Conservation (phyloP, 306 rosid species). For the Prinsepia uniflora region DNA sequence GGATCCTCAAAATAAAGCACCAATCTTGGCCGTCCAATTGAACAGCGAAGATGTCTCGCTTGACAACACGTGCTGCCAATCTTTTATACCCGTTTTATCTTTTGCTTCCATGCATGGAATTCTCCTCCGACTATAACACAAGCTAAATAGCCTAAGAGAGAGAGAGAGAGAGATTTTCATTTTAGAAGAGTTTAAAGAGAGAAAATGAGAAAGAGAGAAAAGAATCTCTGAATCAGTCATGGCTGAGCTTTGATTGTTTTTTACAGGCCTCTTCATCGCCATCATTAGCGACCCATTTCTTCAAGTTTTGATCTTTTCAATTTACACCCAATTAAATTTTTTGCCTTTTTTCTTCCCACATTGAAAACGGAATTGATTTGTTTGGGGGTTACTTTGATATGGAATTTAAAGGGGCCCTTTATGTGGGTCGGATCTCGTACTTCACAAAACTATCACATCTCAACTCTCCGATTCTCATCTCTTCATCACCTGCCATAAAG, state of each 20-base stretch:
- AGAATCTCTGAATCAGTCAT: slow-evolving; percentile 35
- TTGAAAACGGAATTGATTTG: slow-evolving; percentile 17
- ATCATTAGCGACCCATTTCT: slow-evolving; percentile 31
- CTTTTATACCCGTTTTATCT: slow-evolving; percentile 40
- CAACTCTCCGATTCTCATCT: slow-evolving; percentile 44
- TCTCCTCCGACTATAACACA: slow-evolving; percentile 67
- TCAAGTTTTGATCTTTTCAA: slow-evolving; percentile 33
- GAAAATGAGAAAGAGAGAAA: slow-evolving; percentile 11
- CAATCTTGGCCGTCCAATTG: slow-evolving; percentile 53
- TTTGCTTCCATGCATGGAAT: slow-evolving; percentile 92
- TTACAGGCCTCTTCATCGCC: slow-evolving; percentile 39
- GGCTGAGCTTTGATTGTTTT: slow-evolving; percentile 40
- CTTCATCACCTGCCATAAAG: slow-evolving; percentile 31
- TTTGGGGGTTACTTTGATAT: slow-evolving; percentile 22
- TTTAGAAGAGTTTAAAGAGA: not conserved
- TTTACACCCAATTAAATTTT: slow-evolving; percentile 5
- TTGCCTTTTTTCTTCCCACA: slow-evolving; percentile 19
- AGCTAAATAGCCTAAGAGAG: not conserved
- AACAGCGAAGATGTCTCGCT: slow-evolving; percentile 43
- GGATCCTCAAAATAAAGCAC: slow-evolving; percentile 35
- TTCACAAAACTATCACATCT: slow-evolving; percentile 67
- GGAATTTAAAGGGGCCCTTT: slow-evolving; percentile 42
- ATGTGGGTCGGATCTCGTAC: slow-evolving; percentile 82
- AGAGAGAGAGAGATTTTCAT: slow-evolving; percentile 3
- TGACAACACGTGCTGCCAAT: slow-evolving; percentile 63